A percentile compares a stretch with the other conserved stretches of the same genome.
Evolutionary conservation across 768 basidiomycete species (phyloP).

Genomic region (Amanita fuliginea): DNA sequence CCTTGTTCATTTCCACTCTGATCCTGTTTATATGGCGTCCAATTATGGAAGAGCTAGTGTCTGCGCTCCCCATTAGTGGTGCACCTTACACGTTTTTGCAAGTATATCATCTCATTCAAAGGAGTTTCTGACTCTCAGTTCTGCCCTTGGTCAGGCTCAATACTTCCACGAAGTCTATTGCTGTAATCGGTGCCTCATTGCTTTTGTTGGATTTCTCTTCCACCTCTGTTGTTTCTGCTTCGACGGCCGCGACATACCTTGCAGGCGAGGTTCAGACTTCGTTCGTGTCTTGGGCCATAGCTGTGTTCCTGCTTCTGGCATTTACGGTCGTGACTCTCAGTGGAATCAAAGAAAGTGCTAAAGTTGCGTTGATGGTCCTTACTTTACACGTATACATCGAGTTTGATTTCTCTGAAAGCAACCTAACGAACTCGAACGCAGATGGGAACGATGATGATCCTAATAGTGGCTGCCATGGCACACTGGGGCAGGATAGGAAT

Average conservation of each 20-base stretch:
- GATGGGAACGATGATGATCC: no score
- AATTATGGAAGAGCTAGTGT: conserved; percentile 62
- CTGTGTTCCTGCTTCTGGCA: no score
- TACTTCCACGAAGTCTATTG: conserved; percentile 49
- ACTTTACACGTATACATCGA: no score
- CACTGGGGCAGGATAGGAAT: no score
- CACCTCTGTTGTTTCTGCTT: conserved; percentile 62
- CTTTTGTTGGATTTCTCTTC: conserved; percentile 64
- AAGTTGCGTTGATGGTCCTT: no score
- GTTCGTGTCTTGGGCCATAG: no score
- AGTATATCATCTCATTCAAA: no score
- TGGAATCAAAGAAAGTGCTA: no score
- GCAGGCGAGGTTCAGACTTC: conserved; percentile 15
- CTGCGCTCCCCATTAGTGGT: conserved; percentile 58
- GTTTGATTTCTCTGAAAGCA: no score
- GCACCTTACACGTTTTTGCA: conserved; percentile 36
- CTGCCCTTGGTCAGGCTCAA: conserved; percentile 32
- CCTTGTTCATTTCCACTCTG: conserved; percentile 50
- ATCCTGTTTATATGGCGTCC: conserved; percentile 65
- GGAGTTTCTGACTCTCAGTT: conserved; percentile 28
- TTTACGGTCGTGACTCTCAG: no score
- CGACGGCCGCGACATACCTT: conserved; percentile 60
- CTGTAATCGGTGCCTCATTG: conserved; percentile 53
- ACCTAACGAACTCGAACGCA: no score
- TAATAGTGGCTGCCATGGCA: no score